Base-by-base conservation (phyloP, 2,329 filamentous ascomycete genomes). In the Aspergillus sp. region DNA sequence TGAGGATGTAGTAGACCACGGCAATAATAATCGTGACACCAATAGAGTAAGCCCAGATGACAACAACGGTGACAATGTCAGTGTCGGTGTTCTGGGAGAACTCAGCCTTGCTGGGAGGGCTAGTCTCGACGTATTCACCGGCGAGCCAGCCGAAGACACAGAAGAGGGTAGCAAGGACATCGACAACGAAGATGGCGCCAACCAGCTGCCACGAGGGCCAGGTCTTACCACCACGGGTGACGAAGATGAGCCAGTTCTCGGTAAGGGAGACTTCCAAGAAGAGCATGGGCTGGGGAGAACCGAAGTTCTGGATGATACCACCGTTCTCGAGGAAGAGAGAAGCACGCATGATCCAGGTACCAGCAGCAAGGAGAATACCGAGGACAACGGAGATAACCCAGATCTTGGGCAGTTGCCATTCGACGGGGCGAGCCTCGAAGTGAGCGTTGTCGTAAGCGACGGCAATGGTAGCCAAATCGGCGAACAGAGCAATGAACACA, bases 201-300 rank as follows among this genome's bases (percentile, higher is more conserved):
- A 91, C 81, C 54, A 91, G 80, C 77, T 91, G 88, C 85, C 87
- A 90, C 2, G 87, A 90, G 59, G 89, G 89, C 80, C 84, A 88
- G 27, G 89, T 91, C 76, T 86, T 82, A 66, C 84, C 86, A 71
- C 89, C 91, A 85, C 91, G 91, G 69, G 91, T 96, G 79, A 96
- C 93, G 84, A 96, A 96, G 80, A 96, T 96, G 58, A 96, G 86
- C 91, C 91, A 96, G 83, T 96, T 96, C 85, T 96, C 91, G 68
- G 91, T 93, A 60, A 96, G 86, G 19, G 90, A 92, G 77, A 96
- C 88, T 81, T 96, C 87, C 43, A 96, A 87, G 88, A 96, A 96
- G 75, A 96, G 82, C 59, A 91, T 87, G 69, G 89, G 87, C 78
- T 91, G 88, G 63, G 90, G 82, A 67, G 85, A 86, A 72, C 88